Base-by-base conservation (phyloP, 495 filamentous ascomycete species). In the Aspergillus cavernicola region DNA sequence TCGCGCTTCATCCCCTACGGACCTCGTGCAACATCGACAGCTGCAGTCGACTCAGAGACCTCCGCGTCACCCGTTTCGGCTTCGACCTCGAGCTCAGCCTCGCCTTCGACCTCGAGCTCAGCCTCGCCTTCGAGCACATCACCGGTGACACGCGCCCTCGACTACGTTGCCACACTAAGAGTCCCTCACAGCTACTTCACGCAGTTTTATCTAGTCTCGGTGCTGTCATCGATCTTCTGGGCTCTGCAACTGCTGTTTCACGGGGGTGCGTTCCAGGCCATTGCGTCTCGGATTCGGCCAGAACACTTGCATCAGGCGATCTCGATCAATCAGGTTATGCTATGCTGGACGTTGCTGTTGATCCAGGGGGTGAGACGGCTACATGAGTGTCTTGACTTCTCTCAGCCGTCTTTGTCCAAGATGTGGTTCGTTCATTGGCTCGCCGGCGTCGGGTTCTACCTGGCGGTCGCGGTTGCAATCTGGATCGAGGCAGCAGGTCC, bases 401-500 rank as follows among this genome's bases (percentile, higher is more conserved):
- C 77, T n/a, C 86, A 85, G 59, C 75, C 81, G 5, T 88, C 85
- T 0, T 80, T 79, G 2, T 83, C 81, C 10, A 80, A 72, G 56
- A 97, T 98, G 90, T 90, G 85, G 83, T 72, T 91, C 55, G 80
- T 79, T 4, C 90, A 91, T 68, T 97, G 88, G 82, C 41, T 87
- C 18, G 66, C 92, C 2, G 95, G 95, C 1, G 65, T 93, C 16
- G 69, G 67, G 13, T 97, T 89, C 68, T 98, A 98, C 66, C 58
- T 85, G 13, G 73, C 71, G 28, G 82, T 86, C 49, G 80, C 82
- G 20, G 69, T 96, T 48, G 79, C 87, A 2, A 71, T 95, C 29
- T 97, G 92, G 93, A 79, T 96, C 48, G 90, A 96, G 66, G 90
- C 89, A 20, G 80, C 85, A 47, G 75, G 90, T 92, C 53, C 18